phyloP scores from a whole-genome alignment of 2,329 filamentous ascomycete genomes.

The Colletotrichum sp. region DNA sequence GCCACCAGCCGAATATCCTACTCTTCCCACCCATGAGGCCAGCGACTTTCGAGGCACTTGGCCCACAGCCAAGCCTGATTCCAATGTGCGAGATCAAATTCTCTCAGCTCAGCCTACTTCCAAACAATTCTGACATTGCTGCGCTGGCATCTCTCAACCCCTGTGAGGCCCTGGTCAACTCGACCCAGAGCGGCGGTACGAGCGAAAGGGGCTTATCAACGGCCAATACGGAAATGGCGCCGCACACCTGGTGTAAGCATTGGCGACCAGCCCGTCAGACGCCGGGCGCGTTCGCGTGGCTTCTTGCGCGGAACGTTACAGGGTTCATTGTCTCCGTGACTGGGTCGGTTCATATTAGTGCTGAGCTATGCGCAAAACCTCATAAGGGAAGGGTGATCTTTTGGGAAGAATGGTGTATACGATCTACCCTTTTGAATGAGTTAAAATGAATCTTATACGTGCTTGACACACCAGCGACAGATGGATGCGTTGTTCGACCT shows the following conservation, averaged over 20 bases:
- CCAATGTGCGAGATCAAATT: neutral
- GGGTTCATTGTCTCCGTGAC: neutral
- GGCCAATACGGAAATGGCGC: neutral
- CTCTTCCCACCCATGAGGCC: neutral
- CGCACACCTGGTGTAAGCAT: neutral
- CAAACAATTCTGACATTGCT: neutral
- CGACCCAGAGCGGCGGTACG: neutral
- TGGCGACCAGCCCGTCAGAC: neutral
- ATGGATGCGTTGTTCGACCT: neutral
- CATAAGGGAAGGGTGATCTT: neutral
- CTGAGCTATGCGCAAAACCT: neutral
- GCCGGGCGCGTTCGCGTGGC: neutral
- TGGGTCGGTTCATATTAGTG: neutral
- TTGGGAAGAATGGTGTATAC: too few relatives aligned
- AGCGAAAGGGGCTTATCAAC: neutral
- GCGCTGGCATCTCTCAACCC: neutral
- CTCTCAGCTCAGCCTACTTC: neutral
- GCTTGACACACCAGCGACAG: neutral
- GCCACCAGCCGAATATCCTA: neutral
- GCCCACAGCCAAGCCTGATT: neutral
- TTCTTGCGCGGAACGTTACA: neutral
- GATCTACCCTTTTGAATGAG: neutral
- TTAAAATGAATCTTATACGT: neutral
- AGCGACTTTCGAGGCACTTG: neutral
- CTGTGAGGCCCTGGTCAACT: neutral